Evolutionary conservation across 1,284 basidiomycete genomes (phyloP).

Genomic region (Singerocomus inundabilis): DNA sequence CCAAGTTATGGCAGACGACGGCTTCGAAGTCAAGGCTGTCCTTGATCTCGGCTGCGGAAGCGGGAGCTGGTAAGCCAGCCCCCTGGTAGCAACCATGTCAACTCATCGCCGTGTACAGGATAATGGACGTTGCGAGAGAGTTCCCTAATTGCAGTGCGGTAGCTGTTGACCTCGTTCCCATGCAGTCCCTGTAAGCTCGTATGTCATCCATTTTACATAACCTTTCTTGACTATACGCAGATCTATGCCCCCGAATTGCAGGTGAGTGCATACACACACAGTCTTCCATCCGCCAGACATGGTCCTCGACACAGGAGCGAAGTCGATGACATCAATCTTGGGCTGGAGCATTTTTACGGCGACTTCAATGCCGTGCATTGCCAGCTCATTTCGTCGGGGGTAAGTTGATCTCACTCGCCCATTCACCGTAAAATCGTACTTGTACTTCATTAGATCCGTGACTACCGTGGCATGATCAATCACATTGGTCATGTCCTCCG

Average conservation of each 20-base stretch:
- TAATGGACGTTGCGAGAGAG: slow-evolving; percentile 67
- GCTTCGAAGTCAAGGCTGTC: slow-evolving; percentile 56
- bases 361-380: slow-evolving; percentile 74
- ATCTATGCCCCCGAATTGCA: slow-evolving; percentile 65
- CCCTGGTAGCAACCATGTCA: slow-evolving; percentile 3
- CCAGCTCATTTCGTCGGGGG: slow-evolving; percentile 67
- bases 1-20: slow-evolving; percentile 56
- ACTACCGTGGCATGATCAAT: slow-evolving; percentile 63
- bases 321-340: slow-evolving; percentile 79
- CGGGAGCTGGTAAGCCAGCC: slow-evolving; percentile 60
- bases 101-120: slow-evolving; percentile 45
- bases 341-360: slow-evolving; percentile 74
- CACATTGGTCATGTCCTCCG: slow-evolving; percentile 65
- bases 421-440: slow-evolving; percentile 12
- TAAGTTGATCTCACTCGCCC: slow-evolving; percentile 37
- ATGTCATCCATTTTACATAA: slow-evolving; percentile 11
- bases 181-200: slow-evolving; percentile 59
- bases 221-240: slow-evolving; percentile 34
- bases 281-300: slow-evolving; percentile 6
- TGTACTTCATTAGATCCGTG: slow-evolving; percentile 51
- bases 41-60: slow-evolving; percentile 80
- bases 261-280: slow-evolving; percentile 41
- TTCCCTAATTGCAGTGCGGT: slow-evolving; percentile 68
- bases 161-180: slow-evolving; percentile 75
- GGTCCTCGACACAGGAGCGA: slow-evolving; percentile 55